A percentile compares a stretch with the other conserved stretches of the same genome.
Evolutionary conservation across 148 eudicot genomes (phyloP).

Genomic region (Suaeda aralocaspica): DNA sequence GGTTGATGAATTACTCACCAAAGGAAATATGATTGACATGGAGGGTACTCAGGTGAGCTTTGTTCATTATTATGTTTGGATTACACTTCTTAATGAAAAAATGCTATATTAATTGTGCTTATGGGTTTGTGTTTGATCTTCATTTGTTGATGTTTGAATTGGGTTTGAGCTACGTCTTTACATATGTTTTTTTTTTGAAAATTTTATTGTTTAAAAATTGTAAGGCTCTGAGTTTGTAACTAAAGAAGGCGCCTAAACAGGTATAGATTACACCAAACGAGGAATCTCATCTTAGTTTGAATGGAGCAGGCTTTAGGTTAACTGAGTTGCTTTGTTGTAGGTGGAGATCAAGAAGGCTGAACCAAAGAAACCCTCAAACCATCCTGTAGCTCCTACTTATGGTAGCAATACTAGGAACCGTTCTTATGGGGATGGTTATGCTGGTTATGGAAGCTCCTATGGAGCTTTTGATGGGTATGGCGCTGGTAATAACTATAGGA

Average conservation of each 20-base stretch:
- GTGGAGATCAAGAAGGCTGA: constrained; percentile 92
- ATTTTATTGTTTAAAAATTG: too few species aligned
- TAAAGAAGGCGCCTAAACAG: constrained; percentile 19
- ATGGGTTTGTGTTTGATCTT: background rate
- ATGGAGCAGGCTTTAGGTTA: constrained; percentile 29
- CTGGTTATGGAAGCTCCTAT: constrained; percentile 33
- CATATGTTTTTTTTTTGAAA: background rate
- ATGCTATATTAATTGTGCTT: background rate
- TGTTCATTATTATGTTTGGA: constrained; percentile 5
- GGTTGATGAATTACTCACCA: constrained; percentile 47
- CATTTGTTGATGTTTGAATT: too few species aligned
- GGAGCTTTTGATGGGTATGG: constrained; percentile 37
- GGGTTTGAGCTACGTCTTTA: too few species aligned
- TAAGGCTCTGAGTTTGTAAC: constrained; percentile 8
- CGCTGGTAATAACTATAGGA: constrained; percentile 34
- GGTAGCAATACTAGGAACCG: constrained; percentile 47
- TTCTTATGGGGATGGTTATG: constrained; percentile 36
- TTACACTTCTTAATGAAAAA: constrained; percentile 7
- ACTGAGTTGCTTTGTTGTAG: constrained; percentile 43
- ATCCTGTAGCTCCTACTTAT: constrained; percentile 46
- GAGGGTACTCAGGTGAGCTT: constrained; percentile 54
- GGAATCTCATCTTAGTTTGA: constrained; percentile 38
- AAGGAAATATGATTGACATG: constrained; percentile 70
- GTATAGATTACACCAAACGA: constrained; percentile 20
- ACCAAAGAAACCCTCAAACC: constrained; percentile 70